A percentile compares a stretch with the other conserved stretches of the same genome.
Evolutionary conservation across 2,329 filamentous ascomycete species (phyloP).

Genomic region (Clarireedia paspali): DNA sequence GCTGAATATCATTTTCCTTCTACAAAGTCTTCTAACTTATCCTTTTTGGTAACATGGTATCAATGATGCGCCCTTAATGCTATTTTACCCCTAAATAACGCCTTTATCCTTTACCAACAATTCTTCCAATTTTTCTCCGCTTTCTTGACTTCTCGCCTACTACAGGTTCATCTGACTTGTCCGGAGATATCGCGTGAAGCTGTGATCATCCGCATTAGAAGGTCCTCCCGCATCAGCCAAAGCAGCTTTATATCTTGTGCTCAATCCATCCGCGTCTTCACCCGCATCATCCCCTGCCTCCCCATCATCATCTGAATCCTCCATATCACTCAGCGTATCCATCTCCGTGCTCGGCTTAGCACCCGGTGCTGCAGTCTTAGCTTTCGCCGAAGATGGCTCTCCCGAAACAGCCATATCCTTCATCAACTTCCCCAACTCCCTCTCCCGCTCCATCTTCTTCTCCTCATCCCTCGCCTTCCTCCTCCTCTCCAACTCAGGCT

Average conservation of each 20-base stretch:
- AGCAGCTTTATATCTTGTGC: conserved; percentile 70
- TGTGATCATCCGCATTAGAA: conserved; percentile 28
- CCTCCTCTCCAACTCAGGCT: conserved; percentile 79
- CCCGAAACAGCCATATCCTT: conserved; percentile 69
- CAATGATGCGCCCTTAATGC: conserved; percentile 26
- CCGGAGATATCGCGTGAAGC: conserved; percentile 29
- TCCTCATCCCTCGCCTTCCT: conserved; percentile 66
- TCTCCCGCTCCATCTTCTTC: conserved; percentile 64
- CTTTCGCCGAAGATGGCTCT: conserved; percentile 30
- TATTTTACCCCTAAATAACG: conserved; percentile 14
- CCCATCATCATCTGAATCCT: conserved; percentile 44
- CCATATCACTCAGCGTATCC: conserved; percentile 30
- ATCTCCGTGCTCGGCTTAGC: conserved; percentile 27
- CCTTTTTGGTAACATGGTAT: conserved; percentile 3
- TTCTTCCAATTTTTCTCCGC: neutral
- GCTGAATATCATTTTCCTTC: neutral
- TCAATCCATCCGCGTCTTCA: conserved; percentile 53
- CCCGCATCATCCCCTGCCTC: conserved; percentile 45
- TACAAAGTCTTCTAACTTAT: neutral
- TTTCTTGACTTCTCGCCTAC: neutral
- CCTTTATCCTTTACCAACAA: conserved; percentile 4
- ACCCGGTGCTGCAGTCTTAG: conserved; percentile 3
- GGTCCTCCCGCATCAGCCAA: conserved; percentile 47
- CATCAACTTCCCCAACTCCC: conserved; percentile 89
- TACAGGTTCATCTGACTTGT: conserved; percentile 29